Percentiles rank a stretch among this genome's conserved stretches.
Evolutionary conservation across 371 early-diverging fungal genomes (phyloP).

Genomic region (Mucor piriformis): DNA sequence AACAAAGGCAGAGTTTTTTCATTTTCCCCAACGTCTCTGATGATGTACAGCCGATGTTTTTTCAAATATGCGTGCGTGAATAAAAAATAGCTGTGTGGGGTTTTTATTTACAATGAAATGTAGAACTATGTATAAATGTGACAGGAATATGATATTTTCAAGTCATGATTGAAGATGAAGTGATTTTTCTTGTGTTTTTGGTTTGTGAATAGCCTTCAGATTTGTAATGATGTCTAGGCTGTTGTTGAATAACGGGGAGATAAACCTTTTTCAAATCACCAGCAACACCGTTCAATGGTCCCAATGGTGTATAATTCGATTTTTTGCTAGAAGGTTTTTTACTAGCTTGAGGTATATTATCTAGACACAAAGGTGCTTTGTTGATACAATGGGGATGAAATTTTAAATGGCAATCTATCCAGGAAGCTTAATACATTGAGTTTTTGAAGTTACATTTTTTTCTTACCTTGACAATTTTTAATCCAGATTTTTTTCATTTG

Average conservation of each 20-base stretch:
- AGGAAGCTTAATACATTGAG: too few species aligned
- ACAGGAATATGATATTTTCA: neutral
- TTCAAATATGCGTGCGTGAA: too few species aligned
- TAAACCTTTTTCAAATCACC: neutral
- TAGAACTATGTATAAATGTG: neutral
- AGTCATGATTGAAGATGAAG: neutral
- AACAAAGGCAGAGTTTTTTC: too few species aligned
- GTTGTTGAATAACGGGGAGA: neutral
- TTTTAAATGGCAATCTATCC: constrained; percentile 15
- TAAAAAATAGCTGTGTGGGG: too few species aligned
- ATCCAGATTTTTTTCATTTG: constrained; percentile 8
- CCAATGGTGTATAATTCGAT: neutral
- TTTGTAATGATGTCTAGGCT: neutral
- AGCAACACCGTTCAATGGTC: neutral
- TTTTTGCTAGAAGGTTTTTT: neutral
- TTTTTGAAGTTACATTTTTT: too few species aligned
- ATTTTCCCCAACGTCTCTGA: too few species aligned
- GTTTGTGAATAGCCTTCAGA: neutral
- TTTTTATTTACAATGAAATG: constrained; percentile 1
- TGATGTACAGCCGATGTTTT: too few species aligned
- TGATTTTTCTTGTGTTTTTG: neutral
- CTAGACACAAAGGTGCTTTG: neutral
- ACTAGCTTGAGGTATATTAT: neutral
- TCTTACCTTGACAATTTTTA: constrained; percentile 16
- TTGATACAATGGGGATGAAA: neutral